Conservation (phyloP, 106 monocot species). For the Hemerocallis citrina region DNA sequence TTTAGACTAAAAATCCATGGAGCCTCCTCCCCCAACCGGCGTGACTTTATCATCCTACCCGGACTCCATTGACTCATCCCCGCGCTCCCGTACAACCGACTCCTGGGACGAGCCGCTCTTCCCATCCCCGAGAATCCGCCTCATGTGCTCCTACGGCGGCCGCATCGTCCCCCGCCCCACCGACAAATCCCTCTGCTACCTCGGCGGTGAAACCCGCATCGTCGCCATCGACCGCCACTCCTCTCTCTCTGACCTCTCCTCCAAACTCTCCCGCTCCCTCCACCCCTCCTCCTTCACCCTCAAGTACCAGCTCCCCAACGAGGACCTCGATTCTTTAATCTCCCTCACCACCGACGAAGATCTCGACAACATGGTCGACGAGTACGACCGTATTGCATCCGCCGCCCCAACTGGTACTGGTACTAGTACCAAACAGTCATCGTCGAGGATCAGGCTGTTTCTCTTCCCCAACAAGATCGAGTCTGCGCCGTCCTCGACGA, state of each 20-base stretch:
- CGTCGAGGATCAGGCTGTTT: constrained; percentile 63
- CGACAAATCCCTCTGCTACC: constrained; percentile 87
- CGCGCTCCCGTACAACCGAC: constrained; percentile 72
- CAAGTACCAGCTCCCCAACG: constrained; percentile 96
- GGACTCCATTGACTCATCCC: constrained; percentile 82
- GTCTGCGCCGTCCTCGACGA: constrained; percentile 51
- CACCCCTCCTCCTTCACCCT: constrained; percentile 47
- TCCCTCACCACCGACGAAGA: constrained; percentile 94
- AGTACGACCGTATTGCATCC: constrained; percentile 63
- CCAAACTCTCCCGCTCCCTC: constrained; percentile 54
- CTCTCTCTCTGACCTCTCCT: constrained; percentile 55
- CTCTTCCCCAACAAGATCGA: constrained; percentile 68
- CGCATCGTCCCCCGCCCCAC: constrained; percentile 93
- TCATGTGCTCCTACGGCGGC: constrained; percentile 97
- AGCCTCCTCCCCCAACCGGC: constrained; percentile 11
- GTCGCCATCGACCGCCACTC: constrained; percentile 73
- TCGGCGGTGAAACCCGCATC: constrained; percentile 92
- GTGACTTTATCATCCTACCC: too few species aligned
- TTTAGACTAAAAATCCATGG: too few species aligned
- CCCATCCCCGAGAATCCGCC: constrained; percentile 48
- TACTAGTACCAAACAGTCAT: constrained; percentile 6
- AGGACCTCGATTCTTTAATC: constrained; percentile 95
- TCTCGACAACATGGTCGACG: constrained; percentile 97
- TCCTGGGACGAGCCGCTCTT: constrained; percentile 73
- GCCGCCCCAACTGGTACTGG: constrained; percentile 10